Base-by-base conservation (phyloP, 139 green algal genomes). In the Cymbomonas tetramitiformis region DNA sequence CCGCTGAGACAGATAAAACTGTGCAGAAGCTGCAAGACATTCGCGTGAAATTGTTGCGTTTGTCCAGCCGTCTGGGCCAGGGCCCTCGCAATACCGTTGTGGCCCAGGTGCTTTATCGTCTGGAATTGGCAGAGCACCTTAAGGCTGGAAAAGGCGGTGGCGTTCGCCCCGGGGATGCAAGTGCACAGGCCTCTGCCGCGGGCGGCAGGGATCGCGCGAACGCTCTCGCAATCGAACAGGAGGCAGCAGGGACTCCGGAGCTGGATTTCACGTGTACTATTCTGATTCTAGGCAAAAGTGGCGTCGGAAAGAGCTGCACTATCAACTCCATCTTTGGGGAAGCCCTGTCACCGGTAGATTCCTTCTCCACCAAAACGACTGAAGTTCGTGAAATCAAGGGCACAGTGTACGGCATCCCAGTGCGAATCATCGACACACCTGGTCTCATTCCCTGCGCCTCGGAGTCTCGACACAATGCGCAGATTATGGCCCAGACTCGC, bases 361-460 rank as follows among this genome's bases (percentile, higher is more conserved):
- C 58, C 23, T 74, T 73, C 38, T 48, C 33, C 28, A 25, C 60
- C 10, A 60, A 48, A 9, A 81, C 74, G 7, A 75, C 33, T 7
- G 50, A 72, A 53, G 72, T 84, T 46, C 51, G 60, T 24, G 56
- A 75, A 39, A 32, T 79, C 7, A 44, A 48, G 2, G 76, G 74
- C 15, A 69, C 65, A 4, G 52, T 86, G 21, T 53, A 62, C 1
- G 83, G 83, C 28, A 74, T 88, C 34, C 62, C 46, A 0, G 21
- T 92, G 33, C 67, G 68, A 30, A 74, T 92, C 46, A 91, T 92
- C 43, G 83, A 92, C 68, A 86, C 81, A 1, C 83, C 83, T 2
- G 83, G 83, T 10, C 68, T 92, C 53, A 49, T 77, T 53, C 31
- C 75, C 12, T 75, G 64, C 7, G 53, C 70, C 19, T 39, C 36